These are phyloP conservation scores for Vanderwaltozyma verrucispora DNA, from an alignment of 805 yeast genomes.

Conservation along the genomic window DNA sequence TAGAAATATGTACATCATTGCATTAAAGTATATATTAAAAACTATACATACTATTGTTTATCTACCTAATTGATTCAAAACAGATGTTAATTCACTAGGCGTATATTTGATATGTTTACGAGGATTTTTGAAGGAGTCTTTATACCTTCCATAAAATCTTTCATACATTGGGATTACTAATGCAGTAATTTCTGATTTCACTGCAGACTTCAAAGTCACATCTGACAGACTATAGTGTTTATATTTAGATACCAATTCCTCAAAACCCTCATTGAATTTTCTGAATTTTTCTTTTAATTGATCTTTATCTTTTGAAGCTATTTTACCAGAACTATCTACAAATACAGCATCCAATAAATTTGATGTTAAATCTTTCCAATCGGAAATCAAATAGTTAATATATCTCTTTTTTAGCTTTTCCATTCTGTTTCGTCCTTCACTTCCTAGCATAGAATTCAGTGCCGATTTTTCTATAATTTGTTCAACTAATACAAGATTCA, in stretches of 20 bases:
- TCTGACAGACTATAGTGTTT: conserved; percentile 59
- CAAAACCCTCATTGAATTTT: conserved; percentile 75
- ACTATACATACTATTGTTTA: conserved; percentile 1
- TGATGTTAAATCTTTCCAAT: conserved; percentile 75
- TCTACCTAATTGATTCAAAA: conserved; percentile 20
- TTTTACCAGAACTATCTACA: conserved; percentile 36
- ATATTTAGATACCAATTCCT: conserved; percentile 58
- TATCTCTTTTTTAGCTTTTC: conserved; percentile 65
- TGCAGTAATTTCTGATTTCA: conserved; percentile 58
- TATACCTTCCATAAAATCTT: conserved; percentile 64
- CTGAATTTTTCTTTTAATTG: conserved; percentile 74
- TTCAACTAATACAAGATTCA: conserved; percentile 65
- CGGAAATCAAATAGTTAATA: conserved; percentile 56
- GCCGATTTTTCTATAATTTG: conserved; percentile 55
- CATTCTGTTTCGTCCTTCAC: conserved; percentile 48
- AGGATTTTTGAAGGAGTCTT: conserved; percentile 28
- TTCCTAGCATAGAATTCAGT: conserved; percentile 44
- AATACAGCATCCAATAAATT: conserved; percentile 71
- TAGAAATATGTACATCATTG: too few relatives aligned
- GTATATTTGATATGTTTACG: conserved; percentile 29
- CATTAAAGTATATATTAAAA: too few relatives aligned
- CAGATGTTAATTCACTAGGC: conserved; percentile 24
- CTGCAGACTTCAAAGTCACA: conserved; percentile 46
- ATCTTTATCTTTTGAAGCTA: conserved; percentile 60
- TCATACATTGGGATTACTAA: conserved; percentile 77